Evolutionary conservation across 495 filamentous ascomycete species (phyloP), one percentile per base, ranked within the genome.

Genomic region (Cryomyces minteri): DNA sequence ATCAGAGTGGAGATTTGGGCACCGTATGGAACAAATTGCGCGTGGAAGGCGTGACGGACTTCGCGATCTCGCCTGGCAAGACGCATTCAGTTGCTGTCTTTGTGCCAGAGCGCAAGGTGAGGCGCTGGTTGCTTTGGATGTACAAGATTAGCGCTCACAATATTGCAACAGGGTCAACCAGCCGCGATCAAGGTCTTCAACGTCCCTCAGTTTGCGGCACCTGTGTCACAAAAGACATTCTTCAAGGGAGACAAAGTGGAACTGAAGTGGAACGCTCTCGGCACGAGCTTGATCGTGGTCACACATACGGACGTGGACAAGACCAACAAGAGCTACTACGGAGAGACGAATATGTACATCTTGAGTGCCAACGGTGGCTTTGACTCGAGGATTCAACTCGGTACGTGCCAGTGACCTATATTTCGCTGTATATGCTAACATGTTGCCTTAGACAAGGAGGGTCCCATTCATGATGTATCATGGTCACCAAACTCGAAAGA

Each of bases 221-320:
- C 86, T 2, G 77, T 94, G 18, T 95, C 92, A 8, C 86, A 95
- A 62, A 96, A 95, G 79, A 95, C 77, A 25, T 98, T 98, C 64
- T 98, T 84, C 73, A 98, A 98, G 68, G 90, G 86, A 47, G 90
- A 98, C 65, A 95, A 95, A 67, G 87, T 96, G 33, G 84, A 94
- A 64, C 67, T 98, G 51, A 95, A 95, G 68, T 98, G 90, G 90
- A 96, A 95, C 63, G 71, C 73, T 37, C 71, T 84, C 44, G 90
- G 90, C 11, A 94, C 85, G 7, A 87, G 74, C 54, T 62, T 96
- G 54, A 84, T 98, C 60, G 88, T 96, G 51, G 76, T 98, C 57
- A 88, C 90, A 51, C 90, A 96, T 68, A 98, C 90, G 10, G 90
- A 98, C 41, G 90, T 96, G 38, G 90, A 98, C 63, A 90, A 88